These are phyloP conservation scores for Penium margaritaceum DNA, from an alignment of 139 green algal species.

Conservation along the genomic window DNA sequence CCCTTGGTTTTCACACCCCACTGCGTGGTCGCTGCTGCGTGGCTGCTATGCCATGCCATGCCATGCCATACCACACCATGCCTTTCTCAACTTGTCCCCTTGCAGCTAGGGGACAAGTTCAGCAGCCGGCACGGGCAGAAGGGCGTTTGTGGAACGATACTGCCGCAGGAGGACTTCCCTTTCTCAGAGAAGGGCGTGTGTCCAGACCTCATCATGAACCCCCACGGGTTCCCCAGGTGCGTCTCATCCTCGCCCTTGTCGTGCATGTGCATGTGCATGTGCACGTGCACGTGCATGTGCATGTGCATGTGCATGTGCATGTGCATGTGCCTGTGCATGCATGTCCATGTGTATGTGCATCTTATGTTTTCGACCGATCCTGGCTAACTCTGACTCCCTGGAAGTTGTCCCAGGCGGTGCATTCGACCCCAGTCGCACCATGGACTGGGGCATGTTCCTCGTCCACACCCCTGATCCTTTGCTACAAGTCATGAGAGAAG, in stretches of 20 bases:
- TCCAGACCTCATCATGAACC: slow-evolving; percentile 98
- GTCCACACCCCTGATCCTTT: too few relatives aligned
- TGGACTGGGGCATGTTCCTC: too few relatives aligned
- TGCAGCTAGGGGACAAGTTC: slow-evolving; percentile 95
- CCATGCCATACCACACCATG: too few relatives aligned
- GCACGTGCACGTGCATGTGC: not conserved
- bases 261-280: not conserved
- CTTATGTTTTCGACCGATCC: too few relatives aligned
- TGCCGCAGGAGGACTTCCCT: slow-evolving; percentile 89
- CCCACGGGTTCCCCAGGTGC: slow-evolving; percentile 62
- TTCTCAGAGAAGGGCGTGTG: slow-evolving; percentile 73
- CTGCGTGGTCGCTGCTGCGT: too few relatives aligned
- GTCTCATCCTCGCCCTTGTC: not conserved
- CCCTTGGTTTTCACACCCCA: too few relatives aligned
- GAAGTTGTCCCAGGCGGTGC: too few relatives aligned
- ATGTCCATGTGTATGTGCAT: too few relatives aligned
- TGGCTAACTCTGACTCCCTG: too few relatives aligned
- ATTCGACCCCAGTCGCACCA: too few relatives aligned
- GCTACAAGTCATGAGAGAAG: too few relatives aligned
- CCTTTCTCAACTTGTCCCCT: slow-evolving; percentile 40
- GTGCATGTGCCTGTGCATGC: not conserved
- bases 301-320: not conserved
- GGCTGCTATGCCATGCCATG: too few relatives aligned
- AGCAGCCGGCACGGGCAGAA: slow-evolving; percentile 86
- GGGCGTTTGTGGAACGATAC: slow-evolving; percentile 80